Conservation (phyloP, 176 grass and related monocot genomes). For the Thinopyrum elongatum region DNA sequence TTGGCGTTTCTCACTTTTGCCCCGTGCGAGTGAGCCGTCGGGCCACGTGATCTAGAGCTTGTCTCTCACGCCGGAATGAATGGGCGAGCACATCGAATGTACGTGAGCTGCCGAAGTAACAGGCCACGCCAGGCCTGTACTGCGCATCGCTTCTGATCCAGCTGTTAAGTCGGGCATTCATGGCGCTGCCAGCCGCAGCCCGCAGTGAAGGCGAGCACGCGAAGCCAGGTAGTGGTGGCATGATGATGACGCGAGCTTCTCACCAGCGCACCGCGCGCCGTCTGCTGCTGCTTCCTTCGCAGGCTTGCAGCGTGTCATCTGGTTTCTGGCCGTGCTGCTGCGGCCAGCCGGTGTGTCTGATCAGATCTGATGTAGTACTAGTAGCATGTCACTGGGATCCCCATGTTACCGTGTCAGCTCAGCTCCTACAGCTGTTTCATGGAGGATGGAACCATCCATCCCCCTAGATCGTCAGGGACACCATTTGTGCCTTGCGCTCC, state of each 20-base stretch:
- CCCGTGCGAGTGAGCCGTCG: background rate
- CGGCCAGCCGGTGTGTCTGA: background rate
- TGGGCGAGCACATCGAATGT: conserved; percentile 11
- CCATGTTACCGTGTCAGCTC: background rate
- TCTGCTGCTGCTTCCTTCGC: background rate
- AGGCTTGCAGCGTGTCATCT: background rate
- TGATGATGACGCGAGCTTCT: conserved; percentile 11
- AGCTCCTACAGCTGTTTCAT: background rate
- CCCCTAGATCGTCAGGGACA: background rate
- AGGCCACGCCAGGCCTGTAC: background rate
- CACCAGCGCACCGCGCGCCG: background rate
- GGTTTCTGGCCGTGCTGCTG: background rate
- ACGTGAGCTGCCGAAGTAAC: conserved; percentile 10
- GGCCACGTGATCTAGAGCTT: background rate
- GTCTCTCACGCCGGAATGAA: background rate
- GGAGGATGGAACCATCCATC: background rate
- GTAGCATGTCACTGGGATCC: background rate
- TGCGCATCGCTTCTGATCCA: background rate
- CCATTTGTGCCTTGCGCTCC: background rate
- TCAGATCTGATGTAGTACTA: too few relatives aligned
- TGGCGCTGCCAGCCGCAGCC: conserved; percentile 14
- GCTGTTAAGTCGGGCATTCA: conserved; percentile 31
- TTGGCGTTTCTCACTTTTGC: too few relatives aligned
- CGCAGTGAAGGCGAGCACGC: conserved; percentile 22
- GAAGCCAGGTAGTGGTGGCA: background rate